A percentile compares a stretch with the other conserved stretches of the same genome.
These are phyloP conservation scores for Phallus indusiatus DNA, from an alignment of 768 basidiomycete genomes.

Conservation along the genomic window DNA sequence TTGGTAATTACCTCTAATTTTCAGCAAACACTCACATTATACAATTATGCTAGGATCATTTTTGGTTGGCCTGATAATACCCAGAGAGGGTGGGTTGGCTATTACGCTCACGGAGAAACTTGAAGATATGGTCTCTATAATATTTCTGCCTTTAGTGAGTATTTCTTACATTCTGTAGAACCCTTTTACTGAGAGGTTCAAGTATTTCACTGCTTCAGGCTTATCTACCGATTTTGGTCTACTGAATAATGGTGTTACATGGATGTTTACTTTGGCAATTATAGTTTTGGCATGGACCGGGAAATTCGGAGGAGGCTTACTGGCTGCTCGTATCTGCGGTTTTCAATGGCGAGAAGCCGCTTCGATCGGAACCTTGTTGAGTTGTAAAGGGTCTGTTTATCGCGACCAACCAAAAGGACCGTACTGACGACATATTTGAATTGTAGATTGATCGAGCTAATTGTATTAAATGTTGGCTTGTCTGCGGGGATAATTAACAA, in stretches of 20 bases:
- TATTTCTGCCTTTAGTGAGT: constrained; percentile 29
- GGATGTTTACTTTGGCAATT: constrained; percentile 34
- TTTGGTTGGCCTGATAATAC: constrained; percentile 33
- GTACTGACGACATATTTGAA: neutral
- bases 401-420: neutral
- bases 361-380: constrained; percentile 37
- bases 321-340: constrained; percentile 23
- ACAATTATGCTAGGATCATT: constrained; percentile 28
- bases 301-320: constrained; percentile 34
- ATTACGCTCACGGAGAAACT: constrained; percentile 32
- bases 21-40: constrained; percentile 18
- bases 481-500: constrained; percentile 12
- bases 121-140: constrained; percentile 33
- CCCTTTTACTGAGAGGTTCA: neutral
- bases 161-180: neutral
- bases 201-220: constrained; percentile 38
- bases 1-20: neutral
- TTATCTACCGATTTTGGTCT: constrained; percentile 35
- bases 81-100: constrained; percentile 31
- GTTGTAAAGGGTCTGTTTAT: constrained; percentile 29
- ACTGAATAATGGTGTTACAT: constrained; percentile 29
- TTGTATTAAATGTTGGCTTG: constrained; percentile 41
- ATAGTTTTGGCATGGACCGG: constrained; percentile 31
- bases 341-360: constrained; percentile 28
- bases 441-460: constrained; percentile 28